Base-by-base conservation (phyloP, 805 yeast genomes). In the Dipodascus albidus region DNA sequence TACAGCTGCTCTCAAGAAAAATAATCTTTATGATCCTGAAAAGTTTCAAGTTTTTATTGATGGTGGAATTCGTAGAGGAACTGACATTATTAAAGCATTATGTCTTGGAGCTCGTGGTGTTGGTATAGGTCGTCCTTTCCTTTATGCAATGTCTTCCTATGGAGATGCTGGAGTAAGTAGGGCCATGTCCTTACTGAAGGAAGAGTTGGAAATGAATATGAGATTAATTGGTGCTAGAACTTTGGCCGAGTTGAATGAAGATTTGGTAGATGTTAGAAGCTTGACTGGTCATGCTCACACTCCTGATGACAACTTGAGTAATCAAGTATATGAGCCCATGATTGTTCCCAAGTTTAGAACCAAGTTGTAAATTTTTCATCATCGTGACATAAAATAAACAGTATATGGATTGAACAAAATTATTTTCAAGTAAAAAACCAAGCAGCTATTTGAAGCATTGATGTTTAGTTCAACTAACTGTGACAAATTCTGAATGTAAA, bases 51-150 rank as follows among this genome's bases (percentile, higher is more conserved):
- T 85, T 6, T 85, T 71, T 63, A 65, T 86, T 24, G 93, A 86
- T 62, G 93, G 95, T 52, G 93, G 93, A 38, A 73, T 85, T 23
- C 74, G 88, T 57, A 74, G 91, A 60, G 93, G 86, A 9, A 78
- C 88, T 2, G 95, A 86, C 63, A 69, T 86, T n/a, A 60, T 85
- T 50, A 85, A 86, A 62, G 91, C 93, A 0, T 65, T 86, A 14
- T 81, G 87, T 54, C 71, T 85, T 2, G 95, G 93, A 8, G 93
- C 91, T 24, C 79, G 75, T 55, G 87, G 86, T 2, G 80, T 77
- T 2, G 93, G 93, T 0, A 66, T 86, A 42, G 90, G 93, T 3
- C 73, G 91, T 54, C 87, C 90, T 1, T 82, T 85, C 65, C 64
- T 85, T 33, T 85, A 83, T 62, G 88, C 89, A 41, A 79, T 84